phyloP scores from a whole-genome alignment of 495 filamentous ascomycete genomes.

The Physcia stellaris region DNA sequence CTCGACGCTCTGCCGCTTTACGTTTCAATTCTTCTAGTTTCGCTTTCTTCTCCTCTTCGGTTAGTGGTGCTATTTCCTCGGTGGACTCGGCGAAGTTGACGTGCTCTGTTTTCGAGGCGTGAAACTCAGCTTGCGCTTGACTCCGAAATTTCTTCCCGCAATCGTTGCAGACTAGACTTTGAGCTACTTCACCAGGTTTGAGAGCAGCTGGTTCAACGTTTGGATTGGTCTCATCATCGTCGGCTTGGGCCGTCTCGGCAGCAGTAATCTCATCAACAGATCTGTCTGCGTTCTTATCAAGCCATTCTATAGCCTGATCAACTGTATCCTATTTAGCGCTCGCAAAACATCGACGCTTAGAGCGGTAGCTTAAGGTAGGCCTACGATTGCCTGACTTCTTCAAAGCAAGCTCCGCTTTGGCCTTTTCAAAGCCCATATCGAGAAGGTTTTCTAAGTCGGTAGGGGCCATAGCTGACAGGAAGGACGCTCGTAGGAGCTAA shows the following conservation, averaged over 20 bases:
- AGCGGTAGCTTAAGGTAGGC: slow-evolving; percentile 19
- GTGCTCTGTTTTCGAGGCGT: slow-evolving; percentile 80
- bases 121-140: slow-evolving; percentile 69
- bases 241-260: slow-evolving; percentile 19
- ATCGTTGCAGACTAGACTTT: slow-evolving; percentile 71
- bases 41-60: slow-evolving; percentile 77
- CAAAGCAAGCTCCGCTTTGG: slow-evolving; percentile 66
- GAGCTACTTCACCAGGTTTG: slow-evolving; percentile 47
- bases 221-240: slow-evolving; percentile 40
- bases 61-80: slow-evolving; percentile 80
- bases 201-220: slow-evolving; percentile 36
- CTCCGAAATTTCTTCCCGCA: slow-evolving; percentile 84
- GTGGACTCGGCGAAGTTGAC: slow-evolving; percentile 87
- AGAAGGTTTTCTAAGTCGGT: slow-evolving; percentile 63
- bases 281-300: slow-evolving; percentile 79
- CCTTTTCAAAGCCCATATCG: slow-evolving; percentile 89
- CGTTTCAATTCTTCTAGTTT: slow-evolving; percentile 60
- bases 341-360: slow-evolving; percentile 1
- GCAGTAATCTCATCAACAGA: slow-evolving; percentile 61
- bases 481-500: no score
- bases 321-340: slow-evolving; percentile 34
- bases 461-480: neutral
- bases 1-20: slow-evolving; percentile 60
- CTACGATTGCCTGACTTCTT: slow-evolving; percentile 62
- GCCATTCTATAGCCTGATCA: slow-evolving; percentile 83